A percentile compares a stretch with the other conserved stretches of the same genome.
Evolutionary conservation across 192 early-diverging fungal species (phyloP).

Genomic region (Entomortierella chlamydospora): DNA sequence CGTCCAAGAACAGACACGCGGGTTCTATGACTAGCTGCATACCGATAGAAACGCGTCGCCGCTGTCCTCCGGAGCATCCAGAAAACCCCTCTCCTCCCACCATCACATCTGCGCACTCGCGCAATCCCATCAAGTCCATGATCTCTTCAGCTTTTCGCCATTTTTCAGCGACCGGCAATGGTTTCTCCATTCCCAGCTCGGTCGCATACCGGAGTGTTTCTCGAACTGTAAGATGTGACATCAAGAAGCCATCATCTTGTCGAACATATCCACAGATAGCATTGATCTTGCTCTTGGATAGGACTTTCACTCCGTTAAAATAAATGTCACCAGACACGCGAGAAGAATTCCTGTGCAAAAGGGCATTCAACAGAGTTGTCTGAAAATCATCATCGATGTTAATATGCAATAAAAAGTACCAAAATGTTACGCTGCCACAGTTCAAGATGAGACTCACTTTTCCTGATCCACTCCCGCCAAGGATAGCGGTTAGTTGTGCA

Average conservation of each 20-base stretch:
- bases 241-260: conserved; percentile 48
- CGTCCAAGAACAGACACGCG: conserved; percentile 46
- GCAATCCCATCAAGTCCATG: conserved; percentile 40
- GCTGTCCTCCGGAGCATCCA: conserved; percentile 46
- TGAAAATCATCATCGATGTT: too few species aligned
- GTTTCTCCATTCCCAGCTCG: conserved; percentile 68
- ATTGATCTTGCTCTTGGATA: conserved; percentile 28
- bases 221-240: conserved; percentile 77
- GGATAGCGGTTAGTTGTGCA: conserved; percentile 42
- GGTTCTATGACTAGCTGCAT: conserved; percentile 47
- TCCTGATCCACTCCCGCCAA: conserved; percentile 52
- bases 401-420: too few species aligned
- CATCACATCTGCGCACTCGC: conserved; percentile 53
- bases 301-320: conserved; percentile 43
- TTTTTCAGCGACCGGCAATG: conserved; percentile 21
- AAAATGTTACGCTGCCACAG: too few species aligned
- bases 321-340: conserved; percentile 19
- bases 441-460: conserved; percentile 16
- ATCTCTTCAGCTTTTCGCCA: conserved; percentile 44
- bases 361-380: conserved; percentile 39
- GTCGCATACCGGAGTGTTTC: conserved; percentile 85
- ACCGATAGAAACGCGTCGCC: conserved; percentile 48
- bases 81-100: conserved; percentile 44
- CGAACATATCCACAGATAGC: conserved; percentile 45
- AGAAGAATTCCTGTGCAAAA: conserved; percentile 29